Evolutionary conservation across 176 grass and related monocot species (phyloP).

Genomic region (Bothriochloa decipiens): DNA sequence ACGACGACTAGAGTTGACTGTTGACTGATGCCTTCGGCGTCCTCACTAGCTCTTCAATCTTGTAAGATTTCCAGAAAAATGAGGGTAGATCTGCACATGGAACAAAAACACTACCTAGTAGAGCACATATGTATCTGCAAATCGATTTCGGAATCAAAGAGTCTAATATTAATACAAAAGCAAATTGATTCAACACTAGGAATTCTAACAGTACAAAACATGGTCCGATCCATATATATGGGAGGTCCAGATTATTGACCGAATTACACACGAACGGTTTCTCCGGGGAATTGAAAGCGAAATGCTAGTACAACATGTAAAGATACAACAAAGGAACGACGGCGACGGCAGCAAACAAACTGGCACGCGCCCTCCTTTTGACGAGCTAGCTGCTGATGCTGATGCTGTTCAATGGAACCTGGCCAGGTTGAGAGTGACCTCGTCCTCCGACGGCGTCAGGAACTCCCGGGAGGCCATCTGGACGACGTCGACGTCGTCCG

Average conservation of each 20-base stretch:
- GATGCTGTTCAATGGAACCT: conserved; percentile 17
- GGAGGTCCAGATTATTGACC: not conserved
- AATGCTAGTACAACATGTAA: not conserved
- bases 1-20: not conserved
- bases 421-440: conserved; percentile 37
- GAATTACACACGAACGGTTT: not conserved
- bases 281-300: not conserved
- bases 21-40: not conserved
- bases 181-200: not conserved
- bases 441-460: conserved; percentile 30
- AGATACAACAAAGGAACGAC: not conserved
- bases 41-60: no score
- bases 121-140: no score
- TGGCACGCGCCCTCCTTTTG: not conserved
- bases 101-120: no score
- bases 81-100: no score
- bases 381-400: not conserved
- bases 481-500: conserved; percentile 35
- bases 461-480: conserved; percentile 59
- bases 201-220: not conserved
- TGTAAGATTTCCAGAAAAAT: not conserved
- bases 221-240: not conserved
- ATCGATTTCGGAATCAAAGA: not conserved
- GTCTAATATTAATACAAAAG: not conserved
- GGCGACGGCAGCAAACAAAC: not conserved